Evolutionary conservation across 2,329 filamentous ascomycete species (phyloP), one percentile per base, ranked within the genome.

Genomic region (Claviceps monticola): DNA sequence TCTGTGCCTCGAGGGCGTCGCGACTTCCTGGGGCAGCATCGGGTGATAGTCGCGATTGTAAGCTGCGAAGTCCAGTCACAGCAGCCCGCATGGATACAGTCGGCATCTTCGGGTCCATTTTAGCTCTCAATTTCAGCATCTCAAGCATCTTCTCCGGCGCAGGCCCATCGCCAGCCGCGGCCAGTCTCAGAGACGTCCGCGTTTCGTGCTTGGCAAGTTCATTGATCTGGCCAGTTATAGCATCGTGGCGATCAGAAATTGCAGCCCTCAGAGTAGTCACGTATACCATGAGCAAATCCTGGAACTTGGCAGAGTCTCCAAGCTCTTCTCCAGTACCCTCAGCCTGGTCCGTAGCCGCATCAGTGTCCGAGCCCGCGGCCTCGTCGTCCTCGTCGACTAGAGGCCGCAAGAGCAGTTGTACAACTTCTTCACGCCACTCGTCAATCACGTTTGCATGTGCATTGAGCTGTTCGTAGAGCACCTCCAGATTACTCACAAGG

Each of bases 291-390:
- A 96, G 78, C 62, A 94, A 82, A 55, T 96, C 91, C 67, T 97
- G 91, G 46, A 84, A 78, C 64, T 87, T 87, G 0, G 89, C 88
- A 0, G 91, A 95, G 36, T 86, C 80, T 58, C 88, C 86, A 56
- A 95, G 93, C 64, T 97, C 93, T 54, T 96, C 84, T 23, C 93
- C 93, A 11, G 88, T 91, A 2, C 82, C 77, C 53, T 95, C 88
- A 9, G 76, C 68, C n/a, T 71, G 71, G 1, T 81, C 38, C 23
- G 7, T 17, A 29, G 97, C 93, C 38, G 14, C 26, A 29, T 97
- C 93, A 54, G 96, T 84, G 21, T 93, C 93, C 11, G 88, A 91
- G 3, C 82, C 78, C 53, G 95, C 88, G 9, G 76, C 68, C 16
- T 72, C 72, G 1, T 81, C 80, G 42, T 95, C 88, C 61, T 93